These are phyloP conservation scores for Termitomyces sp. DNA, from an alignment of 768 basidiomycete genomes.

Conservation along the genomic window DNA sequence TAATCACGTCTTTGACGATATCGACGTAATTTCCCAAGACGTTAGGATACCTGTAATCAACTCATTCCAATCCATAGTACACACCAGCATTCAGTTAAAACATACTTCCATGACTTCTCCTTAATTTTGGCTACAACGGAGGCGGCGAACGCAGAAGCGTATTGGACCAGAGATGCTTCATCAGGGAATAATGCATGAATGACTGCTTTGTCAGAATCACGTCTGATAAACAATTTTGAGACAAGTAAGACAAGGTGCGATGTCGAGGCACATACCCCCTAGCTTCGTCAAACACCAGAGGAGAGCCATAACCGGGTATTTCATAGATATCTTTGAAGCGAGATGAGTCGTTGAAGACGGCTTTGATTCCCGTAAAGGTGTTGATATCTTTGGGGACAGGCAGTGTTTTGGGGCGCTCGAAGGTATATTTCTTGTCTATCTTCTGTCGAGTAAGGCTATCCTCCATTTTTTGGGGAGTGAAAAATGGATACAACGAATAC, in stretches of 20 bases:
- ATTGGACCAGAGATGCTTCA: slow-evolving; percentile 22
- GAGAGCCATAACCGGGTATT: slow-evolving; percentile 35
- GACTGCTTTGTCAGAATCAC: slow-evolving; percentile 25
- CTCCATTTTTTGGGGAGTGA: slow-evolving; percentile 38
- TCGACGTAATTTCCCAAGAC: slow-evolving; percentile 35
- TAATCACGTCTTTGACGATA: slow-evolving; percentile 45
- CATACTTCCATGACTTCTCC: slow-evolving; percentile 26
- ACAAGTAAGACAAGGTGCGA: not conserved
- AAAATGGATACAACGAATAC: slow-evolving; percentile 26
- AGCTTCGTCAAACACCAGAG: slow-evolving; percentile 33
- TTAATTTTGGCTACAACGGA: slow-evolving; percentile 24
- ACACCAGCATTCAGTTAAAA: slow-evolving; percentile 15
- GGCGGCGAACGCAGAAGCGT: slow-evolving; percentile 25
- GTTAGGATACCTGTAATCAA: slow-evolving; percentile 20
- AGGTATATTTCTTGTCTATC: slow-evolving; percentile 33
- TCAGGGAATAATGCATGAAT: slow-evolving; percentile 33
- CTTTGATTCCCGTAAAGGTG: slow-evolving; percentile 28
- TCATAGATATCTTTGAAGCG: slow-evolving; percentile 34
- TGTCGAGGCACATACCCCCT: slow-evolving; percentile 19
- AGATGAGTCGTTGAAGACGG: slow-evolving; percentile 27
- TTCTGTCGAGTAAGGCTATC: slow-evolving; percentile 33
- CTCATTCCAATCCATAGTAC: slow-evolving; percentile 1
- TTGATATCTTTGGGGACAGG: slow-evolving; percentile 25
- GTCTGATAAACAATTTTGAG: slow-evolving; percentile 14
- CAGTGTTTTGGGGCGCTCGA: slow-evolving; percentile 30